Base-by-base conservation (phyloP, 306 rosid genomes). In the Quercus bicolor region DNA sequence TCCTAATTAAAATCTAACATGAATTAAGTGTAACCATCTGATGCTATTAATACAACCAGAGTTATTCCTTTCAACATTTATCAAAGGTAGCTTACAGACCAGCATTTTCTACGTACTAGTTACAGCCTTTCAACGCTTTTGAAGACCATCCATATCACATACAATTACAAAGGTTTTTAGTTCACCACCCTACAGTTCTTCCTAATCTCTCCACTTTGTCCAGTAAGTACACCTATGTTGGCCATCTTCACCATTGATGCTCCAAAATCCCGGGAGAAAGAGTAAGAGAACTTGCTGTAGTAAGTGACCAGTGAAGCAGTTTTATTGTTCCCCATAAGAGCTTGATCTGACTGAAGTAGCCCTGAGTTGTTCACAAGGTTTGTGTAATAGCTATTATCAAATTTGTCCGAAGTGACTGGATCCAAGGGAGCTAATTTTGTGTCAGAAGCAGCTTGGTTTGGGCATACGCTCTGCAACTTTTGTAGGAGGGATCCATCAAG, bases 301-400 rank as follows among this genome's bases (percentile, higher is more conserved):
- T 43, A 53, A 19, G 6, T 56, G 29, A 95, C 97, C 81, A 90
- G 70, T 3, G 92, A 48, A 48, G 96, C 85, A 31, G 94, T 91
- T 1, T 72, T 83, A 13, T 69, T 87, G 77, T 95, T 89, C 31
- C 74, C 78, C 86, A 91, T 51, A 18, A 91, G 96, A 60, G 84
- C 96, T 77, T 95, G 97, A 79, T 95, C 98, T 16, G 98, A 86
- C 65, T 87, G 90, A 68, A 94, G 92, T n/a, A 94, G 78, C 26
- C 85, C 98, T 1, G 87, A 77, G 37, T 85, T 92, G 85, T 80
- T 90, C 57, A 94, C 71, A 20, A 94, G 78, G 82, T 87, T 92
- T 75, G 29, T 90, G 88, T 80, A 95, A 75, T 89, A 95, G 55
- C 70, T 45, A 80, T 95, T 93, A 73, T 93, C 99, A 51, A 93